Conservation (phyloP, 345 rosid genomes). For the Eucalyptus guilfoylei region DNA sequence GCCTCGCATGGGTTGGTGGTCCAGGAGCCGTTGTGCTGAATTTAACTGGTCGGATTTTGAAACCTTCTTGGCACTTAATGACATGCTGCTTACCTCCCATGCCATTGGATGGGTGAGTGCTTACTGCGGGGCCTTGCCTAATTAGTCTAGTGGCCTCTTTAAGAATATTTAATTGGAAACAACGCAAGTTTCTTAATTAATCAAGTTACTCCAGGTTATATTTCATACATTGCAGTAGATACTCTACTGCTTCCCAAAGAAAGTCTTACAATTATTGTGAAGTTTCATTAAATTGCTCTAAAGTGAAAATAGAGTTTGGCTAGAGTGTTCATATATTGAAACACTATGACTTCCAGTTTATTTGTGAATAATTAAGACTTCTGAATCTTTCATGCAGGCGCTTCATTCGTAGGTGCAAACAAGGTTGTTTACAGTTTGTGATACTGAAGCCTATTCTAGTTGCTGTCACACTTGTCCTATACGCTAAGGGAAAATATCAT, state of each 20-base stretch:
- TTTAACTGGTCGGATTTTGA: constrained; percentile 74
- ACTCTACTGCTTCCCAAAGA: neutral
- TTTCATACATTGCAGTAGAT: neutral
- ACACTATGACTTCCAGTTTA: neutral
- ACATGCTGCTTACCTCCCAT: constrained; percentile 92
- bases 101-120: constrained; percentile 84
- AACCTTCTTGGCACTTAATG: constrained; percentile 81
- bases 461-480: constrained; percentile 72
- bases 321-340: neutral
- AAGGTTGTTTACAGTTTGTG: constrained; percentile 96
- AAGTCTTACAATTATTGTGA: neutral
- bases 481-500: constrained; percentile 83
- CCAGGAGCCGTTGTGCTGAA: constrained; percentile 95
- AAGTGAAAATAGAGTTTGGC: neutral
- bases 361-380: neutral
- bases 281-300: neutral
- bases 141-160: neutral
- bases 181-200: neutral
- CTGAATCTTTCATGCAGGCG: constrained; percentile 39
- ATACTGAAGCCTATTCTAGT: constrained; percentile 90
- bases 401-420: constrained; percentile 92
- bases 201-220: neutral
- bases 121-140: neutral
- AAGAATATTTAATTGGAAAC: neutral
- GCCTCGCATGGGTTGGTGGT: constrained; percentile 99